Evolutionary conservation across 2,329 filamentous ascomycete species (phyloP).

Genomic region (Aspergillus caelatus): DNA sequence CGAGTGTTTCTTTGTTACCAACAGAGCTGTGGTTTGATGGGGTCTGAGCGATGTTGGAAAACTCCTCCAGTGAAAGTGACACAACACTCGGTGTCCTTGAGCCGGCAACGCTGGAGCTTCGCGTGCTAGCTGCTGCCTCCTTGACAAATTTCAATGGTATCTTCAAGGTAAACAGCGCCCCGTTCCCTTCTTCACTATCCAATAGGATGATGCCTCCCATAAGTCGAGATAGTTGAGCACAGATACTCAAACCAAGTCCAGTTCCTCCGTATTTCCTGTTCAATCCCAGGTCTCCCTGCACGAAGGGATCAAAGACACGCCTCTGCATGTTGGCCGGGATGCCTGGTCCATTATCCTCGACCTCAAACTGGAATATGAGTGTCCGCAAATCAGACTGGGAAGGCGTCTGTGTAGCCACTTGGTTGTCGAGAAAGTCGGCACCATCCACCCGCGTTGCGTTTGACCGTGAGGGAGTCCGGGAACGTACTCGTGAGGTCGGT

Average conservation of each 20-base stretch:
- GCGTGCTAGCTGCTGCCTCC: constrained; percentile 58
- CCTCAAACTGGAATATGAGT: constrained; percentile 83
- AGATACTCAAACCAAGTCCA: constrained; percentile 85
- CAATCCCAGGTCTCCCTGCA: constrained; percentile 85
- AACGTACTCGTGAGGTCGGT: constrained; percentile 37
- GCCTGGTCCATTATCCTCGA: constrained; percentile 84
- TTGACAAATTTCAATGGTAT: constrained; percentile 79
- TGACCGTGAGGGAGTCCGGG: constrained; percentile 24
- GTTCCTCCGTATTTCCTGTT: constrained; percentile 91
- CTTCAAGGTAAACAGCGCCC: constrained; percentile 79
- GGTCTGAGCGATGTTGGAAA: constrained; percentile 26
- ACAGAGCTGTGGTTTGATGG: constrained; percentile 25
- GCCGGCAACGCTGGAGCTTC: constrained; percentile 28
- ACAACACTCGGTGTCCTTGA: constrained; percentile 34
- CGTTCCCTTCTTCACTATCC: constrained; percentile 70
- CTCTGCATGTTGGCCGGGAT: constrained; percentile 77
- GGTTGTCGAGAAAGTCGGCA: background rate
- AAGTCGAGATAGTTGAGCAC: constrained; percentile 77
- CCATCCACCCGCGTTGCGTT: constrained; percentile 9
- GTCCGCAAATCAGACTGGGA: constrained; percentile 64
- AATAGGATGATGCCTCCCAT: constrained; percentile 80
- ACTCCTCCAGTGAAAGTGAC: constrained; percentile 27
- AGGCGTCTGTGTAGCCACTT: constrained; percentile 34
- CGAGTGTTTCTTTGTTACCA: constrained; percentile 24
- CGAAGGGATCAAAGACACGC: constrained; percentile 90